Evolutionary conservation across 1,139 yeast genomes (phyloP), one percentile per base, ranked within the genome.

Genomic region (Kazachstania sp.): DNA sequence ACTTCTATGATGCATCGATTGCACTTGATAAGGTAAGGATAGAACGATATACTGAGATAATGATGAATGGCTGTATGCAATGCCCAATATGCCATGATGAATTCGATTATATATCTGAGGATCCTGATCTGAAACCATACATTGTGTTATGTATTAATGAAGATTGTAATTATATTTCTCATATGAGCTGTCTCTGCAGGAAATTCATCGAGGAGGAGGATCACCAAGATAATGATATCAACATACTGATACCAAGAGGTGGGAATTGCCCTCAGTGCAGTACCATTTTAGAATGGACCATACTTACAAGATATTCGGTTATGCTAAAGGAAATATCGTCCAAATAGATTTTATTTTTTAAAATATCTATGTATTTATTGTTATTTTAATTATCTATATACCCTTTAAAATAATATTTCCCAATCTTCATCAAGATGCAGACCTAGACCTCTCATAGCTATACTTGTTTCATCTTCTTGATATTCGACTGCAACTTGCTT

Each of bases 391-490:
- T 11, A 18, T 39, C 13, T 42, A 36, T 37, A 35, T 18, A n/a
- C 16, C 34, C 9, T 3, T 39, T 50, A 57, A 36, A 66, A 52
- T 19, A 50, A 46, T 39, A 79, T 64, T 13, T 53, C 59, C 86
- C 87, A 85, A 37, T 68, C 67, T n/a, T 66, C 51, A 48, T 73
- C 73, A 42, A 83, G 63, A 11, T 60, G 53, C 43, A 84, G 69
- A 13, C 63, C 60, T 9, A 94, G 88, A 54, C 79, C 77, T 50
- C 79, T 71, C 23, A 85, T 71, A 3, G 69, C 58, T 15, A 64
- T 48, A 39, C 62, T 61, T 19, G 64, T 59, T 1, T 49, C 56
- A 1, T 52, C 39, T 2, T 49, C 47, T 2, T 60, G 26, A 19
- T 43, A 35, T 11, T 39, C 49, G 20, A 71, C 55, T 2, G 62